These are phyloP conservation scores for Hamigera avellanea DNA, from an alignment of 495 filamentous ascomycete genomes.

Conservation along the genomic window DNA sequence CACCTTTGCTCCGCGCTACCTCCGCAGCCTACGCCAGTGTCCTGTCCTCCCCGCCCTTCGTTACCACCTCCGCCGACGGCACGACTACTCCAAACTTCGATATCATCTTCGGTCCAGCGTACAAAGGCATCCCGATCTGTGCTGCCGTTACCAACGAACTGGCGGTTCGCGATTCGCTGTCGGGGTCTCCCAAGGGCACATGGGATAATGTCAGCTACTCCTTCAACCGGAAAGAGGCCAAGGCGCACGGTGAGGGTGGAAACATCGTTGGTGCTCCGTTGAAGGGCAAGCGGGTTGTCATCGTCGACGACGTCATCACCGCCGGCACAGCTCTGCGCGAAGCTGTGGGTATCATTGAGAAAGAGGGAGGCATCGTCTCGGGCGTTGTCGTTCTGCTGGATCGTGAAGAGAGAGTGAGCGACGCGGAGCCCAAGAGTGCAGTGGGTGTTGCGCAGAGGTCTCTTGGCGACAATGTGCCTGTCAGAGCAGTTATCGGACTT, in stretches of 20 bases:
- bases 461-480: conserved; percentile 33
- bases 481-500: conserved; percentile 42
- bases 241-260: conserved; percentile 89
- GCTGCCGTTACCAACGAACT: conserved; percentile 59
- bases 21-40: conserved; percentile 70
- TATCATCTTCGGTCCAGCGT: conserved; percentile 49
- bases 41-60: conserved; percentile 39
- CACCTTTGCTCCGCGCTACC: conserved; percentile 59
- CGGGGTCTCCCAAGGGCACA: conserved; percentile 16
- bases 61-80: conserved; percentile 23
- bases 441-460: conserved; percentile 73
- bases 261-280: conserved; percentile 78
- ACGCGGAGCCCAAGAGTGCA: conserved; percentile 46
- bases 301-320: conserved; percentile 94
- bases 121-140: conserved; percentile 92
- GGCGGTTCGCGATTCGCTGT: conserved; percentile 43
- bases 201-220: conserved; percentile 55
- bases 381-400: conserved; percentile 85
- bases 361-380: conserved; percentile 67
- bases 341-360: conserved; percentile 70
- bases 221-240: conserved; percentile 92
- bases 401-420: conserved; percentile 68
- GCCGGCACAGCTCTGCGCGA: conserved; percentile 89
- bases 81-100: conserved; percentile 8
- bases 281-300: conserved; percentile 71